Evolutionary conservation across 2,329 filamentous ascomycete species (phyloP).

Genomic region (Hyphodiscus sp.): DNA sequence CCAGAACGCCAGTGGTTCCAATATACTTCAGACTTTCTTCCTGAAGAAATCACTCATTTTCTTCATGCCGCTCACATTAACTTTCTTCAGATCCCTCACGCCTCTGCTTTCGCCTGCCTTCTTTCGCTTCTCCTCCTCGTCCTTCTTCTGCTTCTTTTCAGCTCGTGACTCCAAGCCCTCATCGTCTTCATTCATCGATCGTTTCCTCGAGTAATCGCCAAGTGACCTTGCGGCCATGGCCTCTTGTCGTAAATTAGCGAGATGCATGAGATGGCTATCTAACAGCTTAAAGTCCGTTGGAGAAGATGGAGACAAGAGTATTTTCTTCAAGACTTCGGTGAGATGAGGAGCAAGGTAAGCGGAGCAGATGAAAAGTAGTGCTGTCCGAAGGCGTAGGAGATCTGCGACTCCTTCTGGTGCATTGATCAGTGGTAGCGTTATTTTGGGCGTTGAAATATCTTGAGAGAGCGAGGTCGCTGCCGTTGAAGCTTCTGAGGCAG

Average conservation of each 20-base stretch:
- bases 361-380: constrained; percentile 42
- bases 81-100: constrained; percentile 78
- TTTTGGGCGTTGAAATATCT: constrained; percentile 17
- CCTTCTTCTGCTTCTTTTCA: constrained; percentile 78
- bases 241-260: constrained; percentile 64
- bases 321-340: constrained; percentile 31
- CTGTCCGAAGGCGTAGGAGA: constrained; percentile 42
- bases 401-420: constrained; percentile 33
- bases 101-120: constrained; percentile 69
- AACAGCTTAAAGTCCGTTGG: constrained; percentile 63
- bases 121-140: constrained; percentile 83
- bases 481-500: constrained; percentile 34
- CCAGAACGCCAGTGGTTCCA: constrained; percentile 2
- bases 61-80: constrained; percentile 88
- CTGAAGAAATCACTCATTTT: constrained; percentile 94
- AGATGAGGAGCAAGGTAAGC: constrained; percentile 39
- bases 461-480: constrained; percentile 32
- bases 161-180: constrained; percentile 53
- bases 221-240: constrained; percentile 62
- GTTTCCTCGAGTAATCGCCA: constrained; percentile 66
- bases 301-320: constrained; percentile 31
- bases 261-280: constrained; percentile 58
- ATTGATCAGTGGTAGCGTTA: constrained; percentile 15
- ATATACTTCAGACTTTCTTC: constrained; percentile 39
- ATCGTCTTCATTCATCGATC: constrained; percentile 56